phyloP scores from a whole-genome alignment of 2,329 filamentous ascomycete species.

The Penicillium sp. region DNA sequence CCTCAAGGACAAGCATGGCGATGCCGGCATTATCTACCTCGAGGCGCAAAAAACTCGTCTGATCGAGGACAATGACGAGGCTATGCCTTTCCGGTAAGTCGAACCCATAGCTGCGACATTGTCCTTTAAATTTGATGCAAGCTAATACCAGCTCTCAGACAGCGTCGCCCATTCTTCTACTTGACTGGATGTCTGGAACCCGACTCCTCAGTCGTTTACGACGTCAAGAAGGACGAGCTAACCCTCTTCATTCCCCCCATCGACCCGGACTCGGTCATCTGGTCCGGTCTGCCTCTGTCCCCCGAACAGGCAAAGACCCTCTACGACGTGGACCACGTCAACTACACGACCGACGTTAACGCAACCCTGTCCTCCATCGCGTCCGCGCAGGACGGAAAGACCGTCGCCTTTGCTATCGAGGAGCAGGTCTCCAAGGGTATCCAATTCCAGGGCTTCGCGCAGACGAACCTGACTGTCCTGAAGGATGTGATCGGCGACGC shows the following conservation, averaged over 20 bases:
- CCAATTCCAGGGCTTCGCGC: constrained; percentile 69
- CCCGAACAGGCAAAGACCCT: constrained; percentile 70
- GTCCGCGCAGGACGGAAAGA: constrained; percentile 38
- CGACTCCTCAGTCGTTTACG: constrained; percentile 79
- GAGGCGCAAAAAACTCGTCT: constrained; percentile 80
- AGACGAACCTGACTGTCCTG: constrained; percentile 63
- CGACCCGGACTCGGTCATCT: constrained; percentile 86
- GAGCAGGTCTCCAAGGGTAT: constrained; percentile 73
- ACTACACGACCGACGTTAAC: constrained; percentile 73
- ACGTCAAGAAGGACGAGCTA: constrained; percentile 70
- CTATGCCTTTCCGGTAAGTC: constrained; percentile 72
- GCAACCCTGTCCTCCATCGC: constrained; percentile 61
- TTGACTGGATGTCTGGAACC: constrained; percentile 81
- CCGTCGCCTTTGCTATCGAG: constrained; percentile 73
- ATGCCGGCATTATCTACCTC: constrained; percentile 78
- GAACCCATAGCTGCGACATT: background rate
- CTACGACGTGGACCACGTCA: constrained; percentile 82
- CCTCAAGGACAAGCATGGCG: constrained; percentile 64
- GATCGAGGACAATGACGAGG: constrained; percentile 86
- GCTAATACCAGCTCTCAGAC: constrained; percentile 52
- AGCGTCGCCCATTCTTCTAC: constrained; percentile 94
- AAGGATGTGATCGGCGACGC: constrained; percentile 75
- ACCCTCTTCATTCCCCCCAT: constrained; percentile 89
- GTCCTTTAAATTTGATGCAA: too few relatives aligned
- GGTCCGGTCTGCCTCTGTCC: constrained; percentile 84